phyloP scores from a whole-genome alignment of 768 basidiomycete genomes.

The Porphyrellus cyaneotinctus region DNA sequence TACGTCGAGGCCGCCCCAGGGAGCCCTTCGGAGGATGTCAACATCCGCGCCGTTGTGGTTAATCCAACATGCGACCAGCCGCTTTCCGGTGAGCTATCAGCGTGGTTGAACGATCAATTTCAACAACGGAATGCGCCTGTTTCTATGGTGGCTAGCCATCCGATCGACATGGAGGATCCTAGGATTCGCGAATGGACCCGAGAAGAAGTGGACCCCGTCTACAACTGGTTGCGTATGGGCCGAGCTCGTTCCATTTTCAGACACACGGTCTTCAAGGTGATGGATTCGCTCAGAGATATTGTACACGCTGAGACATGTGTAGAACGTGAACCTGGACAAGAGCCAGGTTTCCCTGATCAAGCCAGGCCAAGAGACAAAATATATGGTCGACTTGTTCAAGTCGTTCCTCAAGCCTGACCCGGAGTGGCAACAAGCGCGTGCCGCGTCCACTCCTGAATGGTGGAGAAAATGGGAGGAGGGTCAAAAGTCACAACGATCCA shows the following conservation, averaged over 20 bases:
- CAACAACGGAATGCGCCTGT: slow-evolving; percentile 18
- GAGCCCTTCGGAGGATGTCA: slow-evolving; percentile 11
- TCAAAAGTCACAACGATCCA: slow-evolving; percentile 10
- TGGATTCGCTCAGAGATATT: background rate
- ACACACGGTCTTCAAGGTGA: slow-evolving; percentile 25
- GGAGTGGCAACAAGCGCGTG: slow-evolving; percentile 25
- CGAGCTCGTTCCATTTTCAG: slow-evolving; percentile 25
- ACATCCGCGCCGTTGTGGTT: slow-evolving; percentile 18
- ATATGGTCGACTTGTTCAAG: slow-evolving; percentile 19
- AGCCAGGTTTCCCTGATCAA: slow-evolving; percentile 9
- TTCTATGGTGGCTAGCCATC: slow-evolving; percentile 17
- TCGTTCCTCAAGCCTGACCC: slow-evolving; percentile 23
- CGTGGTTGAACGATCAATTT: slow-evolving; percentile 29
- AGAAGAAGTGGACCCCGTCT: slow-evolving; percentile 34
- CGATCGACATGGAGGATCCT: slow-evolving; percentile 31
- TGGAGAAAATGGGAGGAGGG: slow-evolving; percentile 30
- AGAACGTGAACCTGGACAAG: slow-evolving; percentile 21
- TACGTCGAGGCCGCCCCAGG: slow-evolving; percentile 14
- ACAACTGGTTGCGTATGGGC: slow-evolving; percentile 38
- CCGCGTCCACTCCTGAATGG: slow-evolving; percentile 23
- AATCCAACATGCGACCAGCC: slow-evolving; percentile 21
- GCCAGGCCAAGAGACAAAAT: slow-evolving; percentile 14
- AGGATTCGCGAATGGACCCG: slow-evolving; percentile 40
- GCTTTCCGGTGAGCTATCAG: slow-evolving; percentile 34
- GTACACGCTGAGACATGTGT: background rate